phyloP scores from a whole-genome alignment of 495 filamentous ascomycete genomes.

The Tuber indicum region DNA sequence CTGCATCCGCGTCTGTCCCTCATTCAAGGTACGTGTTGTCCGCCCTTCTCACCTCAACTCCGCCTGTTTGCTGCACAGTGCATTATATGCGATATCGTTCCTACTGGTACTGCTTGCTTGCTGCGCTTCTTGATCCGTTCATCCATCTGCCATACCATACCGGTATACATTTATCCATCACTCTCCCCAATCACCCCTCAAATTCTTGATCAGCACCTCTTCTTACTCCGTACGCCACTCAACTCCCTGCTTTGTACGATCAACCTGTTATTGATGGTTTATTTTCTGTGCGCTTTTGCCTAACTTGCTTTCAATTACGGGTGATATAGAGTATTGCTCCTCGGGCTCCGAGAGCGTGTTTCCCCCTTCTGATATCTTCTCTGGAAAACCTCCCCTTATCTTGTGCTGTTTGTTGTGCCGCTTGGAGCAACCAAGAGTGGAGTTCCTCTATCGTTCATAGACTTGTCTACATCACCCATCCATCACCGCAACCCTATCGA shows the following conservation, averaged over 20 bases:
- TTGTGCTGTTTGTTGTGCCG: constrained; percentile 3
- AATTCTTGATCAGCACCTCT: background rate
- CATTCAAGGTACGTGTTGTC: background rate
- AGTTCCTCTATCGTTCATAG: constrained; percentile 24
- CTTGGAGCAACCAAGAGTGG: constrained; percentile 17
- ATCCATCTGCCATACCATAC: background rate
- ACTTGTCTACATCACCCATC: constrained; percentile 19
- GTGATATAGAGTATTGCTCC: background rate
- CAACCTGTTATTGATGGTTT: background rate
- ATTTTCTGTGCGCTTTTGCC: background rate
- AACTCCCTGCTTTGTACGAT: background rate
- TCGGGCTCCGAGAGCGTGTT: background rate
- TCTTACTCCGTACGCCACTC: background rate
- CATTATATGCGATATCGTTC: background rate
- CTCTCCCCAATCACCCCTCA: background rate
- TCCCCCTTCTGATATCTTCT: constrained; percentile 18
- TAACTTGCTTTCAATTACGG: background rate
- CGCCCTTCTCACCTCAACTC: background rate
- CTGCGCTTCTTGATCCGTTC: background rate
- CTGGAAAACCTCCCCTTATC: background rate
- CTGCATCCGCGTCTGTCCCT: background rate
- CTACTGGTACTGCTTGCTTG: background rate
- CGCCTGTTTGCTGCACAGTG: background rate
- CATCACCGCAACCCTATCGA: constrained; percentile 7
- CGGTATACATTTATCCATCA: background rate